Conservation (phyloP, 2,329 filamentous ascomycete genomes). For the Dactylellina haptotyla region DNA sequence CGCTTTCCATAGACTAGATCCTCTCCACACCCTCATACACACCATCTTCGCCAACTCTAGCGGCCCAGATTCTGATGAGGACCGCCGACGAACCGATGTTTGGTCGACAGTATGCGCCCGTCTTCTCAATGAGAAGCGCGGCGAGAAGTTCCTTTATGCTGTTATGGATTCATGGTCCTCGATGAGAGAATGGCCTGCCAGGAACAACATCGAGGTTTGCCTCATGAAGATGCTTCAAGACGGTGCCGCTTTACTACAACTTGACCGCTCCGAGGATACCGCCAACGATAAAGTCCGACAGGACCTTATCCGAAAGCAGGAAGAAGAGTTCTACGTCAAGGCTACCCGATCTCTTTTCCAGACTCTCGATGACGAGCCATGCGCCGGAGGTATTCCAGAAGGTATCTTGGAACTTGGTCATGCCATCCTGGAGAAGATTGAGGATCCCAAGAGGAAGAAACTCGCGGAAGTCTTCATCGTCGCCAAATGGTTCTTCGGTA, state of each 20-base stretch:
- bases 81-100: constrained; percentile 79
- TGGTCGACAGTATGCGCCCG: constrained; percentile 90
- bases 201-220: constrained; percentile 89
- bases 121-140: constrained; percentile 80
- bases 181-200: constrained; percentile 89
- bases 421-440: constrained; percentile 80
- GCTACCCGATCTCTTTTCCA: constrained; percentile 84
- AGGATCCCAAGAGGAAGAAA: constrained; percentile 75
- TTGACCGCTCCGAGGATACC: constrained; percentile 85
- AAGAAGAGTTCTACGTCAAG: constrained; percentile 87
- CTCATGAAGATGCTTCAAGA: constrained; percentile 94
- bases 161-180: constrained; percentile 88
- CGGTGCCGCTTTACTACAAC: constrained; percentile 77
- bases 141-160: constrained; percentile 82
- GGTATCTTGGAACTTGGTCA: constrained; percentile 85
- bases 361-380: constrained; percentile 80
- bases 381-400: constrained; percentile 84
- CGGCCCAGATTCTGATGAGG: constrained; percentile 82
- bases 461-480: constrained; percentile 70
- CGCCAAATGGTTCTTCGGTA: constrained; percentile 90
- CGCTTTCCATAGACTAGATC: constrained; percentile 88
- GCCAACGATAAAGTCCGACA: constrained; percentile 70
- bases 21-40: constrained; percentile 83
- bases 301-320: constrained; percentile 66
- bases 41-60: constrained; percentile 89